phyloP scores from a whole-genome alignment of 805 yeast genomes.

The Nakazawaea siamensis region DNA sequence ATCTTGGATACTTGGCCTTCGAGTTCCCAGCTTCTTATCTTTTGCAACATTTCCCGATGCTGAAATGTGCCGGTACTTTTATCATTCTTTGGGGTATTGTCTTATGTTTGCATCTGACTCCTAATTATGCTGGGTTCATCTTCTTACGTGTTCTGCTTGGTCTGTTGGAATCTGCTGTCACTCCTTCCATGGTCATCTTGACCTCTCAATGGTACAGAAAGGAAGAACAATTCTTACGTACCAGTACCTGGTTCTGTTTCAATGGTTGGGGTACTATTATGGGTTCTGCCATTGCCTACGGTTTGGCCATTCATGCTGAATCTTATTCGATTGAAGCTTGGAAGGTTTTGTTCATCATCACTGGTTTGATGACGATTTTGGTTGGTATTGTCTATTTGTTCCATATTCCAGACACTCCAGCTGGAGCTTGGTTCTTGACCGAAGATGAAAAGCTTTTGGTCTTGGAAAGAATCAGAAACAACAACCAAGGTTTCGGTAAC shows the following conservation, averaged over 20 bases:
- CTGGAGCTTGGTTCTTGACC: conserved; percentile 37
- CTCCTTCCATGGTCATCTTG: conserved; percentile 46
- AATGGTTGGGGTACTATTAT: conserved; percentile 33
- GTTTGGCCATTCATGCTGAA: conserved; percentile 26
- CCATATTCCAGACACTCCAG: conserved; percentile 40
- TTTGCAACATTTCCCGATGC: conserved; percentile 27
- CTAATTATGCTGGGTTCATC: conserved; percentile 35
- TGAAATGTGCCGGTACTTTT: conserved; percentile 24
- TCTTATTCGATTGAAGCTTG: conserved; percentile 39
- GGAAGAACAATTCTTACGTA: conserved; percentile 34
- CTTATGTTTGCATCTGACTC: conserved; percentile 22
- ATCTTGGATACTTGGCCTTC: conserved; percentile 25
- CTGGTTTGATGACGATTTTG: conserved; percentile 49
- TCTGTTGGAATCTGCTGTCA: conserved; percentile 40
- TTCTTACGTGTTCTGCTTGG: conserved; percentile 39
- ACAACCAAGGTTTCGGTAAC: conserved; percentile 55
- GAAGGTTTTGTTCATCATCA: conserved; percentile 50
- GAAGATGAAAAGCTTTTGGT: conserved; percentile 39
- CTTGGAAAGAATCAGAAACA: conserved; percentile 47
- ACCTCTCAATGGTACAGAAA: conserved; percentile 49
- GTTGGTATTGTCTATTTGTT: conserved; percentile 37
- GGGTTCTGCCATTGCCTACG: conserved; percentile 45
- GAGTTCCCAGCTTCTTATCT: conserved; percentile 30
- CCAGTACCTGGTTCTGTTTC: conserved; percentile 31
- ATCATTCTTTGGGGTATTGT: conserved; percentile 27